A percentile compares a stretch with the other conserved stretches of the same genome.
These are phyloP conservation scores for Tolypocladium tropicale DNA, from an alignment of 2,329 filamentous ascomycete species.

Conservation along the genomic window DNA sequence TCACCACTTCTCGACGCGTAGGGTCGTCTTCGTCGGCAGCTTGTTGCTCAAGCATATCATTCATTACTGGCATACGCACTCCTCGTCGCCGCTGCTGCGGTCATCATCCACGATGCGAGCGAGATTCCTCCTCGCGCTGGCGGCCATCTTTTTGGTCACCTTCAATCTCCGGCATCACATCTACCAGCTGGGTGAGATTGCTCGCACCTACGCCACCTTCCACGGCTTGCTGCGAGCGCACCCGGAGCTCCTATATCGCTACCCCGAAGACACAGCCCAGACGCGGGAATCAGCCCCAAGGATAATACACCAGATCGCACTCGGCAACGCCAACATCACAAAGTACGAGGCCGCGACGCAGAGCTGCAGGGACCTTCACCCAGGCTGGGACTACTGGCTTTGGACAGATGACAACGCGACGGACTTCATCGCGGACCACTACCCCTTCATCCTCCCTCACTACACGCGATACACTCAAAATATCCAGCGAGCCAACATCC, in stretches of 20 bases:
- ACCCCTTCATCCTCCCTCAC: constrained; percentile 12
- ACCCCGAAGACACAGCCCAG: not conserved
- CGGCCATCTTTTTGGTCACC: not conserved
- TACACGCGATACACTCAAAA: constrained; percentile 10
- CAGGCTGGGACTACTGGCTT: constrained; percentile 11
- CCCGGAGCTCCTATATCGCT: not conserved
- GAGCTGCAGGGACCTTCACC: constrained; percentile 10
- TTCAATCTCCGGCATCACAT: not conserved
- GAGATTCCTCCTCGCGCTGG: not conserved
- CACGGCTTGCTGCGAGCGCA: not conserved
- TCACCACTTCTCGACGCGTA: not conserved
- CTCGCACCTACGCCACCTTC: not conserved
- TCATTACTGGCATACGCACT: not conserved
- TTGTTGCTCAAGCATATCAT: not conserved
- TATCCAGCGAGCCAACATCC: constrained; percentile 13
- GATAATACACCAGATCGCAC: constrained; percentile 20
- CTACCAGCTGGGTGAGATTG: not conserved
- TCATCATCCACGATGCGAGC: not conserved
- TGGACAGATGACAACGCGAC: constrained; percentile 14
- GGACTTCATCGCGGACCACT: constrained; percentile 9
- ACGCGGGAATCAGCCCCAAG: constrained; percentile 1
- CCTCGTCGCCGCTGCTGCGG: not conserved
- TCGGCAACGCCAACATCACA: constrained; percentile 31
- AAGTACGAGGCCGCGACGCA: constrained; percentile 12
- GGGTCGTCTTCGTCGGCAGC: not conserved